Conservation (phyloP, 2,329 filamentous ascomycete genomes). For the Alternaria triticina region DNA sequence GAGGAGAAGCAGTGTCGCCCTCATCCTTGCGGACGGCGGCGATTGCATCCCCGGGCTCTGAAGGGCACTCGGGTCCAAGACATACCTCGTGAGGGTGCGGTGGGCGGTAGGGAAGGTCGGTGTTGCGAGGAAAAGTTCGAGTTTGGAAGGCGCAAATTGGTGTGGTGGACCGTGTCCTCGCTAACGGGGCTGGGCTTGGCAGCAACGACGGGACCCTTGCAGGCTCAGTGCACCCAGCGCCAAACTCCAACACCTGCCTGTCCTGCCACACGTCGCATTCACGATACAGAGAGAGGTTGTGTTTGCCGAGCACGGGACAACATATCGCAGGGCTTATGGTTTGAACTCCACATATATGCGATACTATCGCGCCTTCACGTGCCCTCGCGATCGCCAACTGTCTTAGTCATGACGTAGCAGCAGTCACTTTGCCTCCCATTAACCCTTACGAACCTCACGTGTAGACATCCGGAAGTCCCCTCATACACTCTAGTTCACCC, state of each 20-base stretch:
- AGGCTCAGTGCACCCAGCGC: background rate
- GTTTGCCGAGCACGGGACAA: background rate
- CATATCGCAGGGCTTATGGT: background rate
- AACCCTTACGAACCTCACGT: slow-evolving; percentile 3
- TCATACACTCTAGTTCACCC: background rate
- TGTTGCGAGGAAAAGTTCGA: slow-evolving; percentile 34
- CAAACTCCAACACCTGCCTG: slow-evolving; percentile 2
- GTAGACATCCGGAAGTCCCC: background rate
- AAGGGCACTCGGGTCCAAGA: slow-evolving; percentile 54
- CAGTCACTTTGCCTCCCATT: slow-evolving; percentile 20
- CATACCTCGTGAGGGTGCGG: slow-evolving; percentile 48
- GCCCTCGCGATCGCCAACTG: slow-evolving; percentile 26
- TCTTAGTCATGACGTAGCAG: slow-evolving; percentile 45
- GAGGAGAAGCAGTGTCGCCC: slow-evolving; percentile 56
- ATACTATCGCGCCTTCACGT: slow-evolving; percentile 25
- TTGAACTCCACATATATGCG: background rate
- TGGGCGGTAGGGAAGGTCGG: slow-evolving; percentile 24
- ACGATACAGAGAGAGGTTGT: background rate
- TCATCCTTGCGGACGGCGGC: slow-evolving; percentile 33
- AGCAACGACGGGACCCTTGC: slow-evolving; percentile 9
- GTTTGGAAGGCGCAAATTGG: slow-evolving; percentile 23
- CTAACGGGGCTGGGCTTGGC: slow-evolving; percentile 26
- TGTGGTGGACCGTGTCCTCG: slow-evolving; percentile 27
- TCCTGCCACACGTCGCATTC: background rate
- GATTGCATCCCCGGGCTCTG: slow-evolving; percentile 59